Percentiles rank a stretch among this genome's conserved stretches.
These are phyloP conservation scores for Quillaja saponaria DNA, from an alignment of 306 rosid genomes.

Conservation along the genomic window DNA sequence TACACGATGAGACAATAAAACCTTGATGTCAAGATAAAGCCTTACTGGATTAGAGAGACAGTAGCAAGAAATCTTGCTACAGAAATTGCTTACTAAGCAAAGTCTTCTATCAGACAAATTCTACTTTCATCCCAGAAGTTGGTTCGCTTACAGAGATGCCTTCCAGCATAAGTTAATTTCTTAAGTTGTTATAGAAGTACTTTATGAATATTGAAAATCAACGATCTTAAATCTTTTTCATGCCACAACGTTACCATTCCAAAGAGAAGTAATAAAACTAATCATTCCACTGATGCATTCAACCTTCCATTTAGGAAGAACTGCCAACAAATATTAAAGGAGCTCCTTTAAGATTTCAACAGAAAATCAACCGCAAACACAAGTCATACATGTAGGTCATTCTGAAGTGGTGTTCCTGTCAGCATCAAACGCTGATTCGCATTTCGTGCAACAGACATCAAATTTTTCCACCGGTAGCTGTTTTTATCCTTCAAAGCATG, in stretches of 20 bases:
- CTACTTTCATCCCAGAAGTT: too few species aligned
- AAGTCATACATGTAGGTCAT: slow-evolving; percentile 75
- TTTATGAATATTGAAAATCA: not conserved
- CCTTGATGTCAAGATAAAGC: too few species aligned
- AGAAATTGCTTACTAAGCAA: too few species aligned
- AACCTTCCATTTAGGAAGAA: slow-evolving; percentile 12
- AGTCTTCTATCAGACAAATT: too few species aligned
- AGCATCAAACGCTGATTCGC: slow-evolving; percentile 95
- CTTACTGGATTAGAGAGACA: too few species aligned
- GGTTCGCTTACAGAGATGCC: too few species aligned
- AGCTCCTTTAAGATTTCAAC: slow-evolving; percentile 19
- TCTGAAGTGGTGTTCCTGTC: slow-evolving; percentile 97
- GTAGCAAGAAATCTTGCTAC: too few species aligned
- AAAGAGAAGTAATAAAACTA: slow-evolving; percentile 1
- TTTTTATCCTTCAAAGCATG: slow-evolving; percentile 95
- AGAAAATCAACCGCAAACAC: slow-evolving; percentile 15
- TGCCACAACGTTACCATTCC: slow-evolving; percentile 17
- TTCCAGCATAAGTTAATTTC: too few species aligned
- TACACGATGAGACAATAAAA: too few species aligned
- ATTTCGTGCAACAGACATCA: slow-evolving; percentile 87
- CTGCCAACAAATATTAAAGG: slow-evolving; percentile 20
- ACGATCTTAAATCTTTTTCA: not conserved
- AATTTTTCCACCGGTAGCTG: slow-evolving; percentile 95
- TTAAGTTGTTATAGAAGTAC: too few species aligned
- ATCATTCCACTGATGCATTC: slow-evolving; percentile 19